phyloP scores from a whole-genome alignment of 2,329 filamentous ascomycete species.

The Hawksworthiomyces lignivorus region DNA sequence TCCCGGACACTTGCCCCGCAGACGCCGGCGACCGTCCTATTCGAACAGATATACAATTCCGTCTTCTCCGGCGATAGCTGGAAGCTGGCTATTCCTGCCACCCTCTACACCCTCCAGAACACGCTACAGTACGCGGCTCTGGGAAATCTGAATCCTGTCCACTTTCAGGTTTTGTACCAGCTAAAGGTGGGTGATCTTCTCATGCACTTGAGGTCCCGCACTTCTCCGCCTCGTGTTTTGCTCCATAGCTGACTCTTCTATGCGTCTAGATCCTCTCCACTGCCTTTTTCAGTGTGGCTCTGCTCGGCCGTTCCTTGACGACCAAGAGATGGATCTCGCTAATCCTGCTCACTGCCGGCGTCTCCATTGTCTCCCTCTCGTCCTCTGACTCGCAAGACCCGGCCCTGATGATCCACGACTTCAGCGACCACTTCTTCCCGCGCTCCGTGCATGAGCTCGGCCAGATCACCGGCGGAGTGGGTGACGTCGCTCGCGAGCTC shows the following conservation, averaged over 20 bases:
- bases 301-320: constrained; percentile 65
- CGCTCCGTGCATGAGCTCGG: constrained; percentile 71
- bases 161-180: constrained; percentile 90
- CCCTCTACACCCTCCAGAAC: constrained; percentile 85
- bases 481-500: constrained; percentile 41
- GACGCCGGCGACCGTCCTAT: constrained; percentile 71
- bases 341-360: constrained; percentile 69
- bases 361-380: constrained; percentile 78
- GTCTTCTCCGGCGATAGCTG: constrained; percentile 89
- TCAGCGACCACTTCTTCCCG: constrained; percentile 63
- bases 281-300: constrained; percentile 73
- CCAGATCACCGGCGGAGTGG: constrained; percentile 48
- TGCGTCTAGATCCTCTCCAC: constrained; percentile 72
- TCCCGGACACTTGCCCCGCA: constrained; percentile 70
- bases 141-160: constrained; percentile 83
- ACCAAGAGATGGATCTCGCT: constrained; percentile 73
- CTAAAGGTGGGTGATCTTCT: no score
- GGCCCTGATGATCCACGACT: constrained; percentile 55
- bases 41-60: constrained; percentile 68
- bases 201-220: no score
- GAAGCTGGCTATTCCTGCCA: constrained; percentile 86
- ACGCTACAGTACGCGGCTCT: constrained; percentile 89
- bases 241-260: no score
- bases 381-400: constrained; percentile 46
- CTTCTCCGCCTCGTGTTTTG: no score